These are phyloP conservation scores for Zopfochytrium polystomum DNA, from an alignment of 371 early-diverging fungal genomes.

Conservation along the genomic window DNA sequence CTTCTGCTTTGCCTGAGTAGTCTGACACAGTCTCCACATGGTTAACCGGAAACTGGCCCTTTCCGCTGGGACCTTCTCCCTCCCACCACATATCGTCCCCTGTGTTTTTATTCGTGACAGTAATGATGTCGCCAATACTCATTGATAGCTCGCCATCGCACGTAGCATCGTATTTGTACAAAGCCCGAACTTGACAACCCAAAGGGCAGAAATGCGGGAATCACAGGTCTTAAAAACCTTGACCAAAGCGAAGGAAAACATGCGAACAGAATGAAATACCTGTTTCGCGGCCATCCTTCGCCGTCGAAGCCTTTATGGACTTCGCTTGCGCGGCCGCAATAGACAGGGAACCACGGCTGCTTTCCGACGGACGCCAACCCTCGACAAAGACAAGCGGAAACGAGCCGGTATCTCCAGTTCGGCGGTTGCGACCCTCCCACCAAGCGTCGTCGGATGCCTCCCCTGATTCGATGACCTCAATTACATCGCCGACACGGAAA, in stretches of 20 bases:
- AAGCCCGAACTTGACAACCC: constrained; percentile 25
- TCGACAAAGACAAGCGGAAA: constrained; percentile 39
- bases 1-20: neutral
- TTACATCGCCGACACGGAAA: constrained; percentile 40
- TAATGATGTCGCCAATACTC: constrained; percentile 37
- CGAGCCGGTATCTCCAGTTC: constrained; percentile 34
- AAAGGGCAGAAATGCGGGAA: neutral
- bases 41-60: constrained; percentile 43
- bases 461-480: constrained; percentile 26
- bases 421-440: constrained; percentile 39
- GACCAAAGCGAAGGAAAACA: neutral
- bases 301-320: neutral
- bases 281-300: neutral
- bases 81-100: constrained; percentile 52
- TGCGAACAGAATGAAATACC: neutral
- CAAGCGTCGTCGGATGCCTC: constrained; percentile 41
- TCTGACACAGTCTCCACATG: constrained; percentile 29
- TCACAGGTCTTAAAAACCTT: no score
- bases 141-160: constrained; percentile 47
- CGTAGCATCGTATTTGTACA: constrained; percentile 42
- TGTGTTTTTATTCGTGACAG: constrained; percentile 36
- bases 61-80: constrained; percentile 37
- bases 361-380: constrained; percentile 49
- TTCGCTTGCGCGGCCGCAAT: no score
- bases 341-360: no score